Evolutionary conservation across 176 grass and related monocot genomes (phyloP).

Genomic region (Pontederia paniculata): DNA sequence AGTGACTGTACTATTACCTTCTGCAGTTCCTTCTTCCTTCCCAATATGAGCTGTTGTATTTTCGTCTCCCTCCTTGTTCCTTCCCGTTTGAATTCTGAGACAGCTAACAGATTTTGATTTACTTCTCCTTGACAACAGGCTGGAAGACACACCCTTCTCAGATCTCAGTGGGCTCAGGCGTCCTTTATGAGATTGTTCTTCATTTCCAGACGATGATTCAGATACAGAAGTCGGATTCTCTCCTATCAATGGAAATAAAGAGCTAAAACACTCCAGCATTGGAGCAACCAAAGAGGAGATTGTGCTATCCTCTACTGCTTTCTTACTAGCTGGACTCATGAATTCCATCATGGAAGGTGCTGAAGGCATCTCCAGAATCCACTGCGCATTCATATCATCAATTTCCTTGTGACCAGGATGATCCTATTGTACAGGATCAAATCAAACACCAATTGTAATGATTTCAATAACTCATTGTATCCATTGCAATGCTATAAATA

Average conservation of each 20-base stretch:
- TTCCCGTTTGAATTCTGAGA: constrained; percentile 54
- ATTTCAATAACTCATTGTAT: not conserved
- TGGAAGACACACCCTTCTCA: constrained; percentile 30
- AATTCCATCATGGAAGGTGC: constrained; percentile 37
- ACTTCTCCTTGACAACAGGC: constrained; percentile 31
- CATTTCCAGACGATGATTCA: constrained; percentile 5
- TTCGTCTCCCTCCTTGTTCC: constrained; percentile 31
- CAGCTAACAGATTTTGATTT: constrained; percentile 68
- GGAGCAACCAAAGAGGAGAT: constrained; percentile 7
- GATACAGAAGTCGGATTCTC: not conserved
- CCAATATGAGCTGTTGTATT: constrained; percentile 17
- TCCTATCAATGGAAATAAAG: constrained; percentile 17
- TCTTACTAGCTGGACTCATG: constrained; percentile 11
- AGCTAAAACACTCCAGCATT: constrained; percentile 30
- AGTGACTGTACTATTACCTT: constrained; percentile 5
- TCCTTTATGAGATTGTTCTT: constrained; percentile 9
- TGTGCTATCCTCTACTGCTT: constrained; percentile 13
- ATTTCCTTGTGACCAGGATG: constrained; percentile 10
- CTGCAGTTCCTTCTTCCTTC: not conserved
- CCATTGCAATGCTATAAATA: too few relatives aligned
- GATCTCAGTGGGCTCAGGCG: constrained; percentile 7
- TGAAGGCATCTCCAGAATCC: constrained; percentile 23
- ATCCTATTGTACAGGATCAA: constrained; percentile 4
- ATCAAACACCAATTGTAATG: constrained; percentile 1
- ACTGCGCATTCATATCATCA: constrained; percentile 14